Conservation (phyloP, 352 stramenopile species). For the Phytophthora palmivora region DNA sequence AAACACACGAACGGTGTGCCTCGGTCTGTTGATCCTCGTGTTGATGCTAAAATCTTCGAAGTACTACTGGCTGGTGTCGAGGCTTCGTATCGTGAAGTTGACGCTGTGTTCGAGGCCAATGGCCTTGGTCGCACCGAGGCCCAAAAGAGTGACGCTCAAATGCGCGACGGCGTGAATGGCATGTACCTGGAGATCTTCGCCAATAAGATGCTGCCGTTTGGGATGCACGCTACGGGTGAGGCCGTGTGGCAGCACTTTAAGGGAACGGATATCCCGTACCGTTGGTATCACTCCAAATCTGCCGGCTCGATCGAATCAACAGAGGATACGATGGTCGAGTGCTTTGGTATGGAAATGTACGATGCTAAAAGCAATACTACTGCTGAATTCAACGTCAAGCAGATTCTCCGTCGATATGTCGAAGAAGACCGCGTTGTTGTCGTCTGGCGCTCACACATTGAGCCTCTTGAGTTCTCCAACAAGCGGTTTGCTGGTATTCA, state of each 20-base stretch:
- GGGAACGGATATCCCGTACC: slow-evolving; percentile 38
- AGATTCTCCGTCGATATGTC: slow-evolving; percentile 39
- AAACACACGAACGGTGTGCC: slow-evolving; percentile 35
- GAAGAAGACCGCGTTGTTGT: slow-evolving; percentile 63
- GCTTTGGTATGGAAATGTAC: slow-evolving; percentile 42
- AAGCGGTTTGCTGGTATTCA: slow-evolving; percentile 45
- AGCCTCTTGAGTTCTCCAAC: slow-evolving; percentile 57
- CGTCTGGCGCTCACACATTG: slow-evolving; percentile 59
- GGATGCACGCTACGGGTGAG: slow-evolving; percentile 38
- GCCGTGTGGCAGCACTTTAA: slow-evolving; percentile 53
- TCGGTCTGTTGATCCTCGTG: slow-evolving; percentile 16
- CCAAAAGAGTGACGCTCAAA: slow-evolving; percentile 34
- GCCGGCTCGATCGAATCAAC: slow-evolving; percentile 34
- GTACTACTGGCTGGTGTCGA: slow-evolving; percentile 36
- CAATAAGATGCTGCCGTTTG: slow-evolving; percentile 52
- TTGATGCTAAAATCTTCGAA: slow-evolving; percentile 40
- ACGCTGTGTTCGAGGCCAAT: slow-evolving; percentile 40
- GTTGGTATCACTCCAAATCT: slow-evolving; percentile 37
- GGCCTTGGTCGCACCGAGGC: slow-evolving; percentile 38
- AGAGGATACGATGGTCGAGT: slow-evolving; percentile 45
- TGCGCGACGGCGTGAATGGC: slow-evolving; percentile 33
- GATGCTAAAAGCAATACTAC: slow-evolving; percentile 40
- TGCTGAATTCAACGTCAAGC: slow-evolving; percentile 42
- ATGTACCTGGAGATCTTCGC: slow-evolving; percentile 45
- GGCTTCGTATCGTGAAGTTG: slow-evolving; percentile 36